phyloP scores from a whole-genome alignment of 2,329 filamentous ascomycete species.

The Pseudocercospora macadamiae region DNA sequence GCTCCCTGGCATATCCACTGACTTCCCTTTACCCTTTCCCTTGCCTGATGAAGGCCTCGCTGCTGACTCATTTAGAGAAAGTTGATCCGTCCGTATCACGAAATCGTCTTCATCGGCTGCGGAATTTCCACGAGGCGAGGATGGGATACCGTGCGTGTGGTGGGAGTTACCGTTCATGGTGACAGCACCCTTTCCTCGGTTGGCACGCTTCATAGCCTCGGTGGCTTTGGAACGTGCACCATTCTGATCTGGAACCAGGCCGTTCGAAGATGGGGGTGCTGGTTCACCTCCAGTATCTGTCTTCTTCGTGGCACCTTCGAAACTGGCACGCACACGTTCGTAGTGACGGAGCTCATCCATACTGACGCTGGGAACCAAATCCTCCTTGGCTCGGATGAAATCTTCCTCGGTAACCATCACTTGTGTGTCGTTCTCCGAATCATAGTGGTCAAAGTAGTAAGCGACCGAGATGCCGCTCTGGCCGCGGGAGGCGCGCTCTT shows the following conservation, averaged over 20 bases:
- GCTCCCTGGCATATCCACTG: background rate
- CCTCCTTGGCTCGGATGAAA: slow-evolving; percentile 77
- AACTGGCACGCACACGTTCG: slow-evolving; percentile 76
- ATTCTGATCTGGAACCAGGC: slow-evolving; percentile 14
- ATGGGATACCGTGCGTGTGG: background rate
- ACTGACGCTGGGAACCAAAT: slow-evolving; percentile 92
- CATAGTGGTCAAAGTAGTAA: slow-evolving; percentile 93
- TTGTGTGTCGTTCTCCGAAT: slow-evolving; percentile 76
- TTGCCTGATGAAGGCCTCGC: slow-evolving; percentile 29
- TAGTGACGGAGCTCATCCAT: slow-evolving; percentile 91
- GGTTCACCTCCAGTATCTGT: slow-evolving; percentile 36
- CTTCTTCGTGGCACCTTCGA: slow-evolving; percentile 66
- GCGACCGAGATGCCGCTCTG: slow-evolving; percentile 70
- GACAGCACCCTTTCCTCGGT: slow-evolving; percentile 7
- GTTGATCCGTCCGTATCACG: slow-evolving; percentile 45
- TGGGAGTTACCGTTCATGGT: slow-evolving; percentile 17
- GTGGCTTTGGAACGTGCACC: slow-evolving; percentile 14
- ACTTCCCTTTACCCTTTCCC: slow-evolving; percentile 41
- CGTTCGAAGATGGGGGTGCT: background rate
- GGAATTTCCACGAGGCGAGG: background rate
- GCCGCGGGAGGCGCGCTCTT: slow-evolving; percentile 35
- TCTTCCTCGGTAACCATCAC: slow-evolving; percentile 90
- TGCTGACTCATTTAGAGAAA: slow-evolving; percentile 31
- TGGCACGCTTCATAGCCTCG: slow-evolving; percentile 24
- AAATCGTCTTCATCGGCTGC: slow-evolving; percentile 43